phyloP scores from a whole-genome alignment of 2,329 filamentous ascomycete genomes.

The Phaeosphaeriaceae sp. region DNA sequence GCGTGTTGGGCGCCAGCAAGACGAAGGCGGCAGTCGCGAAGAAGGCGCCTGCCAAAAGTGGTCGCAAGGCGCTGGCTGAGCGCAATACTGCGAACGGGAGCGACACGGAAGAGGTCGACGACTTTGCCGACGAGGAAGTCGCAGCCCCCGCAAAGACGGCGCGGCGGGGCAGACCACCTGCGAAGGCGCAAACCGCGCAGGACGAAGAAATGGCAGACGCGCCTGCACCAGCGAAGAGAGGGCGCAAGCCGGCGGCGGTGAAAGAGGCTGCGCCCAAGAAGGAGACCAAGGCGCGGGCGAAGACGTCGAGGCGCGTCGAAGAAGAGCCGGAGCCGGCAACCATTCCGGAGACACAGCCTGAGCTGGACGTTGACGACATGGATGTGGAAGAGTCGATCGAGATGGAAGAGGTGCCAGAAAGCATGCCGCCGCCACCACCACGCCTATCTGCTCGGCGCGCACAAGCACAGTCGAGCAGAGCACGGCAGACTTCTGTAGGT shows the following conservation, averaged over 20 bases:
- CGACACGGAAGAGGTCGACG: constrained; percentile 55
- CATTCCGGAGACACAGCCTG: constrained; percentile 56
- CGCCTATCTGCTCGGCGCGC: constrained; percentile 31
- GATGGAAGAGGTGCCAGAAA: constrained; percentile 44
- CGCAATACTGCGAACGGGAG: constrained; percentile 48
- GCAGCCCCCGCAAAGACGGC: constrained; percentile 30
- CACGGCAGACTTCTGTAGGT: constrained; percentile 49
- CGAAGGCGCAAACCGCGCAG: constrained; percentile 64
- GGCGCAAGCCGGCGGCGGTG: constrained; percentile 36
- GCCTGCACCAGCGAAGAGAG: constrained; percentile 35
- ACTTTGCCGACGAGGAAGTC: constrained; percentile 41
- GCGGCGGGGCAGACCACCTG: constrained; percentile 36
- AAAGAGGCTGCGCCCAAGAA: too few relatives aligned
- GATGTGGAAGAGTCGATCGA: constrained; percentile 50
- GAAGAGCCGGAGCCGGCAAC: constrained; percentile 38
- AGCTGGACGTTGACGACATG: constrained; percentile 47
- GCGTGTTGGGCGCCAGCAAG: constrained; percentile 47
- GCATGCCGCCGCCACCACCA: constrained; percentile 37
- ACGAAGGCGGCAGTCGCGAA: constrained; percentile 45
- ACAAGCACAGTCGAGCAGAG: constrained; percentile 28
- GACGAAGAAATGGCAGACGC: constrained; percentile 26
- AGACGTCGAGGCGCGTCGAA: constrained; percentile 34
- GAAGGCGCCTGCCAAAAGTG: constrained; percentile 37
- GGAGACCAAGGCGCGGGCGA: constrained; percentile 31
- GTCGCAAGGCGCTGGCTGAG: constrained; percentile 53